Conservation (phyloP, 2,329 filamentous ascomycete species). For the Zalaria sp. region DNA sequence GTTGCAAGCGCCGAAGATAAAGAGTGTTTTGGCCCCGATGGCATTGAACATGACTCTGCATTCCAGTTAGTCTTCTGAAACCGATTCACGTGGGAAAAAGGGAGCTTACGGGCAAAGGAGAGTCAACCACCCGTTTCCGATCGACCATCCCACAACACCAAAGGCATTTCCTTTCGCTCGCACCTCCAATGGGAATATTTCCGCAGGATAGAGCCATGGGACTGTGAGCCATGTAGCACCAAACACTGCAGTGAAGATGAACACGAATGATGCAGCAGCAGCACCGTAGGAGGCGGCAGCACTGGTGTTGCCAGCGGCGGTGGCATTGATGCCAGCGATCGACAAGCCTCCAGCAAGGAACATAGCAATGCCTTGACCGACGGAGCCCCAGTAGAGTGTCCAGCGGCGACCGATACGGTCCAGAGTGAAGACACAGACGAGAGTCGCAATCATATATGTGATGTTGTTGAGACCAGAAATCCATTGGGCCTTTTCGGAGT, state of each 20-base stretch:
- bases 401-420: slow-evolving; percentile 19
- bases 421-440: slow-evolving; percentile 22
- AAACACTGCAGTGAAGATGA: slow-evolving; percentile 52
- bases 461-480: slow-evolving; percentile 26
- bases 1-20: slow-evolving; percentile 59
- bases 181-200: slow-evolving; percentile 59
- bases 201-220: slow-evolving; percentile 38
- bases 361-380: slow-evolving; percentile 19
- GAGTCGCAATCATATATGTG: slow-evolving; percentile 19
- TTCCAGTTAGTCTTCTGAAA: neutral
- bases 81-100: neutral
- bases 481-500: slow-evolving; percentile 24
- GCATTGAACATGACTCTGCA: slow-evolving; percentile 40
- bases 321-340: slow-evolving; percentile 13
- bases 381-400: slow-evolving; percentile 21
- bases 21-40: slow-evolving; percentile 57
- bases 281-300: slow-evolving; percentile 23
- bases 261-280: slow-evolving; percentile 57
- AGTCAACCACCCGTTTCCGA: slow-evolving; percentile 50
- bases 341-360: slow-evolving; percentile 19
- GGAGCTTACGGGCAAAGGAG: neutral
- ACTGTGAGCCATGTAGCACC: slow-evolving; percentile 49
- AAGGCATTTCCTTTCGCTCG: slow-evolving; percentile 63
- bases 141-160: slow-evolving; percentile 63
- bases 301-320: slow-evolving; percentile 9